A percentile compares a stretch with the other conserved stretches of the same genome.
Evolutionary conservation across 192 early-diverging fungal genomes (phyloP).

Genomic region (Funneliformis mosseae): DNA sequence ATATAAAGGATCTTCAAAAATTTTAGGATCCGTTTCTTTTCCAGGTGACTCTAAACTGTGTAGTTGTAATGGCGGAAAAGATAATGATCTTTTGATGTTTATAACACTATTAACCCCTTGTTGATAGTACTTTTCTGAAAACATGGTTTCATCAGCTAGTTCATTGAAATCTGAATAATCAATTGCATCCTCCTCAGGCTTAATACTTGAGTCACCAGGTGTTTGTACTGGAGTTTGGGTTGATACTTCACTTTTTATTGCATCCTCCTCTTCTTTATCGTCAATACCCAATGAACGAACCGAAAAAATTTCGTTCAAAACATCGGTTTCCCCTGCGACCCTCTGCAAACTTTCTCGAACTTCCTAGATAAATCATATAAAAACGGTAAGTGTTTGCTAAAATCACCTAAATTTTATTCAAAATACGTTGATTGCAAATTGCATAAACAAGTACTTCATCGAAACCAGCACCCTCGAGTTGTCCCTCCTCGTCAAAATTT

Average conservation of each 20-base stretch:
- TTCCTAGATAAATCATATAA: conserved; percentile 47
- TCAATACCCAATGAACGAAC: conserved; percentile 56
- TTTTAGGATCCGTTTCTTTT: too few species aligned
- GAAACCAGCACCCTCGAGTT: conserved; percentile 66
- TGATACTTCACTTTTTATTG: conserved; percentile 38
- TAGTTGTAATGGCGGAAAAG: conserved; percentile 24
- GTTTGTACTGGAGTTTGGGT: conserved; percentile 29
- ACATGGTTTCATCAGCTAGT: conserved; percentile 66
- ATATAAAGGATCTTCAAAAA: too few species aligned
- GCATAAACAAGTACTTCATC: conserved; percentile 41
- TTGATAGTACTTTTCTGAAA: conserved; percentile 50
- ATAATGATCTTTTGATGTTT: conserved; percentile 40
- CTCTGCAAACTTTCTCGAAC: conserved; percentile 55
- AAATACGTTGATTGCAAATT: not conserved
- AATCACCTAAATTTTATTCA: not conserved
- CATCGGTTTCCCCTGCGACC: conserved; percentile 49
- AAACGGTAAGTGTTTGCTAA: not conserved
- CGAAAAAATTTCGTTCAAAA: conserved; percentile 53
- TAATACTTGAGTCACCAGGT: conserved; percentile 45
- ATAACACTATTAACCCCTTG: conserved; percentile 44
- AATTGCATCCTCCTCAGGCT: conserved; percentile 70
- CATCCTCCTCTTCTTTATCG: conserved; percentile 51
- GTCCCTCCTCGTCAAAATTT: conserved; percentile 87
- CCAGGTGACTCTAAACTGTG: not conserved
- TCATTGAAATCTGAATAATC: conserved; percentile 88